Evolutionary conservation across 2,329 filamentous ascomycete genomes (phyloP), one percentile per base, ranked within the genome.

Genomic region (Karstenula rhodostoma): DNA sequence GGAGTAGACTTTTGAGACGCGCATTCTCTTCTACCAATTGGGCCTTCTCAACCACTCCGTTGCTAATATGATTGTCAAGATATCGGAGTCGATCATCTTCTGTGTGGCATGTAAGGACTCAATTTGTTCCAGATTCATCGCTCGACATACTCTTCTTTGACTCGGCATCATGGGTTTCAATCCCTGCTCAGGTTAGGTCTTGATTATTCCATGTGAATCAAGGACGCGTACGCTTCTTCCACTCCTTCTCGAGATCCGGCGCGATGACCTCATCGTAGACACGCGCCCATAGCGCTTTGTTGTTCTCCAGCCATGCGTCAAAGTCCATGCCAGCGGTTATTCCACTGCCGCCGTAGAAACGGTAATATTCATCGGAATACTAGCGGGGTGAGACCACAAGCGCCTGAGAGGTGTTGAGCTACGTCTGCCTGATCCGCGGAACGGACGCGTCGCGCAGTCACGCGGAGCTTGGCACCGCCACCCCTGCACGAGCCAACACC

Each of bases 231-330:
- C 76, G 70, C 57, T 64, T 72, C 60, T 72, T 72, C 69, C 73
- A 72, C 58, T 78, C 74, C 57, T 69, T 64, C 60, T 75, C 70
- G 1, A 75, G 54, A 44, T 72, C 64, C n/a, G 73, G 71, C 47
- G 64, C 61, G 29, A 76, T 74, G 66, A 76, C 68, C 67, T 76
- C 73, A 71, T 76, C 68, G 48, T 69, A 73, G 50, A 76, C 69
- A 57, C 72, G 71, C 40, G 64, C 67, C 71, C 69, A 73, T 7
- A 72, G 55, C 37, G 58, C 59, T 52, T 67, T 73, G 25, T 73
- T 70, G 60, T 72, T 69, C 51, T 70, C 67, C n/a, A 73, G 35
- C 73, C 73, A 78, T 12, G 61, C 53, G 12, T 65, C 43, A 42
- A 68, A 65, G 25, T 74, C 56, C 73, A 77, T 77, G 2, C 59